A percentile compares a stretch with the other conserved stretches of the same genome.
Evolutionary conservation across 2,329 filamentous ascomycete species (phyloP).

Genomic region (Didymella arachidicola): DNA sequence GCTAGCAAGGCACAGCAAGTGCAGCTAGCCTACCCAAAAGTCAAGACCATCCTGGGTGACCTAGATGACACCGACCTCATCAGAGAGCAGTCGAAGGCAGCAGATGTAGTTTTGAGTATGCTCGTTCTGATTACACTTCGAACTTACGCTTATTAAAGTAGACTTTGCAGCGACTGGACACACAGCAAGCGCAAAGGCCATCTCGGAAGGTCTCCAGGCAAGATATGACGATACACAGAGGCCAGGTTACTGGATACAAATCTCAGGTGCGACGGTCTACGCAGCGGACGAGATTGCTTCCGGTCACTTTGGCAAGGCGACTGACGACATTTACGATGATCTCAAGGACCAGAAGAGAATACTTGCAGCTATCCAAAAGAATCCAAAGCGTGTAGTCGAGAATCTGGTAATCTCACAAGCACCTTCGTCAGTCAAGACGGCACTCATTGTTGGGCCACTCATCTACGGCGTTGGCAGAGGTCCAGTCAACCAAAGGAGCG

Average conservation of each 20-base stretch:
- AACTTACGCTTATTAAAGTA: not conserved
- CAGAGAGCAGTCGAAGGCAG: conserved; percentile 14
- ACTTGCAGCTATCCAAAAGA: conserved; percentile 13
- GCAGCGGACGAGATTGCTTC: conserved; percentile 19
- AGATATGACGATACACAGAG: conserved; percentile 12
- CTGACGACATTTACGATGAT: conserved; percentile 18
- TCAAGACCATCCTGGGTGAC: conserved; percentile 16
- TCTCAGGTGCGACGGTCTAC: conserved; percentile 22
- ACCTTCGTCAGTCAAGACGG: conserved; percentile 24
- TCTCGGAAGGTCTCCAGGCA: conserved; percentile 19
- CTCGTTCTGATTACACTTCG: not conserved
- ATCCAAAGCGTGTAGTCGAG: conserved; percentile 27
- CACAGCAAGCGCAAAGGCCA: conserved; percentile 20
- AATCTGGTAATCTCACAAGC: conserved; percentile 24
- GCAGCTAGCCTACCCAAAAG: conserved; percentile 11
- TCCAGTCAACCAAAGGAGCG: conserved; percentile 58
- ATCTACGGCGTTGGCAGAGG: conserved; percentile 68
- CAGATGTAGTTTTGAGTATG: conserved; percentile 21
- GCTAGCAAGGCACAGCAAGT: conserved; percentile 18
- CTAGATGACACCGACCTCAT: conserved; percentile 17
- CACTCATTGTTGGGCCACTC: conserved; percentile 66
- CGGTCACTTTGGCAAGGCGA: conserved; percentile 15
- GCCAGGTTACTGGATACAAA: conserved; percentile 23
- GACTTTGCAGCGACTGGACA: conserved; percentile 24
- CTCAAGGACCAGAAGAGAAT: conserved; percentile 17